These are phyloP conservation scores for Suillus cothurnatus DNA, from an alignment of 768 basidiomycete species.

Conservation along the genomic window DNA sequence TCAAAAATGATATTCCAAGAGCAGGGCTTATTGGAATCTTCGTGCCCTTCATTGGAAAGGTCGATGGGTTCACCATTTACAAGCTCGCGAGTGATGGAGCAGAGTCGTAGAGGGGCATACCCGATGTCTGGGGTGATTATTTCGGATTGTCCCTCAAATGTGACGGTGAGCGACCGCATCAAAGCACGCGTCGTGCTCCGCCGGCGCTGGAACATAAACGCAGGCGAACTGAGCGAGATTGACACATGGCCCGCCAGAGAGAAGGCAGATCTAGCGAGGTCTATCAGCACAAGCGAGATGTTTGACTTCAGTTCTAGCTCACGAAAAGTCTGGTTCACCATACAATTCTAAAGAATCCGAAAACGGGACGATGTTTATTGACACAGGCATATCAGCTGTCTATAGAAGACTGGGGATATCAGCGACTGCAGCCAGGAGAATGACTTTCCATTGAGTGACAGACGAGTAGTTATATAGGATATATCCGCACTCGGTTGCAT, in stretches of 20 bases:
- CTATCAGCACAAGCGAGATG: slow-evolving; percentile 16
- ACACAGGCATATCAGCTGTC: slow-evolving; percentile 56
- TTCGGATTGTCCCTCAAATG: slow-evolving; percentile 88
- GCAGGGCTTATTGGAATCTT: slow-evolving; percentile 55
- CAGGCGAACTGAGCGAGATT: slow-evolving; percentile 60
- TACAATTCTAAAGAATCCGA: slow-evolving; percentile 65
- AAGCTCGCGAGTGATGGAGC: slow-evolving; percentile 66
- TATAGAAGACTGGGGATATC: slow-evolving; percentile 17
- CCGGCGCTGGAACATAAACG: slow-evolving; percentile 53
- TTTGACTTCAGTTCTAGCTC: slow-evolving; percentile 28
- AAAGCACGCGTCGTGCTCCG: slow-evolving; percentile 52
- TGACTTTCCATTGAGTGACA: background rate
- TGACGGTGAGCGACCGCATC: slow-evolving; percentile 70
- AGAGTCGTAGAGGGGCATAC: slow-evolving; percentile 71
- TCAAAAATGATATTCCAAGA: slow-evolving; percentile 81
- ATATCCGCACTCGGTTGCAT: slow-evolving; percentile 26
- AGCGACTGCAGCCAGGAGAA: slow-evolving; percentile 17
- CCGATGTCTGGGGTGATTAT: slow-evolving; percentile 62
- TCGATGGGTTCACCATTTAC: slow-evolving; percentile 49
- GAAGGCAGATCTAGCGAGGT: slow-evolving; percentile 67
- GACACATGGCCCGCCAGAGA: slow-evolving; percentile 84
- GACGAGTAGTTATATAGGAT: slow-evolving; percentile 29
- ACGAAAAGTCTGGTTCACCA: slow-evolving; percentile 69
- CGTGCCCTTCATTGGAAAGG: slow-evolving; percentile 64
- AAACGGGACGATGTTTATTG: slow-evolving; percentile 63